These are phyloP conservation scores for Leccinum arenicola DNA, from an alignment of 768 basidiomycete genomes.

Conservation along the genomic window DNA sequence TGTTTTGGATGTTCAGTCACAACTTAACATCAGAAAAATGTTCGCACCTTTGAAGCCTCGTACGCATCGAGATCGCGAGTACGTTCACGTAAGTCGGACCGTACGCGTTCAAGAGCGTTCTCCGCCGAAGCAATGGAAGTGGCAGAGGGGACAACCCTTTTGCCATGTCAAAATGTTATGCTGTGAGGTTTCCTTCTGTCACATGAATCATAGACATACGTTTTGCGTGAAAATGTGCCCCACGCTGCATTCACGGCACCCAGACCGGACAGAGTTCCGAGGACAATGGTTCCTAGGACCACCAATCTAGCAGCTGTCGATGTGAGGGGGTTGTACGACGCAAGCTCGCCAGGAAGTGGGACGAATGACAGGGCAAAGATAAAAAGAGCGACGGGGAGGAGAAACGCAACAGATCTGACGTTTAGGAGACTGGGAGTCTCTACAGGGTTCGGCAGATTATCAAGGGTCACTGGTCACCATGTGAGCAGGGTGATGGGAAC, in stretches of 20 bases:
- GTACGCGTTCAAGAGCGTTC: constrained; percentile 55
- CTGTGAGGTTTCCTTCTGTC: constrained; percentile 5
- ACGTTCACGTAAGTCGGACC: constrained; percentile 50
- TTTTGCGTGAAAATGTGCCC: constrained; percentile 31
- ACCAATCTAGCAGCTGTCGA: constrained; percentile 60
- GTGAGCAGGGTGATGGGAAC: neutral
- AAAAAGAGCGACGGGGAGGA: constrained; percentile 53
- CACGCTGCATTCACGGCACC: constrained; percentile 71
- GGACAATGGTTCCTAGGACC: constrained; percentile 72
- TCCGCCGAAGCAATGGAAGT: constrained; percentile 48
- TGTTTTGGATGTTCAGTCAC: constrained; percentile 14
- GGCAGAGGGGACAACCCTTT: constrained; percentile 23
- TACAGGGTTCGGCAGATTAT: constrained; percentile 4
- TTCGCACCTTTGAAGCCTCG: constrained; percentile 24
- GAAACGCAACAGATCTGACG: constrained; percentile 17
- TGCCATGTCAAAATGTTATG: constrained; percentile 8
- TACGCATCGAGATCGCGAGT: constrained; percentile 26
- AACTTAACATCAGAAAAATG: neutral
- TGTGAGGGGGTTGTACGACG: constrained; percentile 40
- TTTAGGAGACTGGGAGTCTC: constrained; percentile 27
- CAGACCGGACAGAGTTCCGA: constrained; percentile 80
- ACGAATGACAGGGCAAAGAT: constrained; percentile 62
- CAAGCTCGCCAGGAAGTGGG: constrained; percentile 57
- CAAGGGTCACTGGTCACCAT: neutral
- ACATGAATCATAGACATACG: constrained; percentile 25